A percentile compares a stretch with the other conserved stretches of the same genome.
These are phyloP conservation scores for Scheffersomyces stambukii DNA, from an alignment of 1,139 yeast genomes.

Conservation along the genomic window DNA sequence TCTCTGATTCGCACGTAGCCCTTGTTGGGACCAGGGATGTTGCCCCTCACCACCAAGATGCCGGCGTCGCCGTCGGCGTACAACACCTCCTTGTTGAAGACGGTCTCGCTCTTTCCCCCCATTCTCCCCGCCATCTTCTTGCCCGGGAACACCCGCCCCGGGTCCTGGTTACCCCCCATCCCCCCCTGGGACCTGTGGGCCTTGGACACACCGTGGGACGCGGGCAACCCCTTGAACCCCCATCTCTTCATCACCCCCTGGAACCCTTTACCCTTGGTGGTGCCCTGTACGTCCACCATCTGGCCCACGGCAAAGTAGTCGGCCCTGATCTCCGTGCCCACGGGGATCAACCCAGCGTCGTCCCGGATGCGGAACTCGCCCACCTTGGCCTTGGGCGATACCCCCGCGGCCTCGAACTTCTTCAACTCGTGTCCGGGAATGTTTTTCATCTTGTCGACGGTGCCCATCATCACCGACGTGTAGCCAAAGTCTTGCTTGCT, in stretches of 20 bases:
- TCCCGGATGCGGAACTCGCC: conserved; percentile 77
- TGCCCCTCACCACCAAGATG: conserved; percentile 79
- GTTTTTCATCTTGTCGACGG: conserved; percentile 65
- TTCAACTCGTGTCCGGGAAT: conserved; percentile 61
- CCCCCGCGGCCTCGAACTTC: conserved; percentile 76
- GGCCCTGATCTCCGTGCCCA: conserved; percentile 77
- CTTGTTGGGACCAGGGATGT: conserved; percentile 87
- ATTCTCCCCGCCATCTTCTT: conserved; percentile 98
- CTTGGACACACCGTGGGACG: conserved; percentile 93
- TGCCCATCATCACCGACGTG: conserved; percentile 85
- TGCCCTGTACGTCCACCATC: conserved; percentile 72
- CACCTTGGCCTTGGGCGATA: conserved; percentile 75
- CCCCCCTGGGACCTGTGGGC: conserved; percentile 98
- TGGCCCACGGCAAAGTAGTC: conserved; percentile 84
- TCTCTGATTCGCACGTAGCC: conserved; percentile 73
- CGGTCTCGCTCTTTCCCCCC: conserved; percentile 77
- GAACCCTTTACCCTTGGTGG: conserved; percentile 92
- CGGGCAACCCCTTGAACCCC: conserved; percentile 86
- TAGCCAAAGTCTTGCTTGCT: conserved; percentile 71
- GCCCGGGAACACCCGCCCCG: conserved; percentile 95
- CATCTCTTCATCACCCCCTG: conserved; percentile 98
- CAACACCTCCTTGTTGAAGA: conserved; percentile 71
- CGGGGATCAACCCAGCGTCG: conserved; percentile 60
- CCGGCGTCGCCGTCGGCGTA: conserved; percentile 81
- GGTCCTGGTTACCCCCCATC: conserved; percentile 90